These are phyloP conservation scores for Nymphaea thermarum DNA, from an alignment of 164 flowering plant species.

Conservation along the genomic window DNA sequence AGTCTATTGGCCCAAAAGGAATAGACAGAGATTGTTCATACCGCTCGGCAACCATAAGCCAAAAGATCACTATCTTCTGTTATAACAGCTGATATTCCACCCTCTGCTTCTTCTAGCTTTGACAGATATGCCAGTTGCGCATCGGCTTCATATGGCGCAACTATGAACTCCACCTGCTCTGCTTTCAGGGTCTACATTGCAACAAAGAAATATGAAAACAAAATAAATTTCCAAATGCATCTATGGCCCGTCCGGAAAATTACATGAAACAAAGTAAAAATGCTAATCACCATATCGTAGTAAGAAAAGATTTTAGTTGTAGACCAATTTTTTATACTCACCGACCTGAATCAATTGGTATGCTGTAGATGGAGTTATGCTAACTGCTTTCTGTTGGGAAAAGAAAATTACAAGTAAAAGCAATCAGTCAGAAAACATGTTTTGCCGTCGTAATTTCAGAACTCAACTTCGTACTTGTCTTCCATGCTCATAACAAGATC, in stretches of 20 bases:
- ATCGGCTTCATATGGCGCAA: slow-evolving; percentile 95
- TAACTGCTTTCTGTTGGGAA: slow-evolving; percentile 47
- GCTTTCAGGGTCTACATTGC: slow-evolving; percentile 42
- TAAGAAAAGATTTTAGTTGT: too few relatives aligned
- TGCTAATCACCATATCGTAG: too few relatives aligned
- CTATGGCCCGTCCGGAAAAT: too few relatives aligned
- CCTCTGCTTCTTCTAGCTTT: slow-evolving; percentile 36
- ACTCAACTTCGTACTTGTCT: too few relatives aligned
- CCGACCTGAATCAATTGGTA: slow-evolving; percentile 55
- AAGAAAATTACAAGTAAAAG: too few relatives aligned
- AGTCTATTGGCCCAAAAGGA: not conserved
- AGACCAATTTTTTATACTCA: too few relatives aligned
- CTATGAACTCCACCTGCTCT: slow-evolving; percentile 59
- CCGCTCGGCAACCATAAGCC: slow-evolving; percentile 69
- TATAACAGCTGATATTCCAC: slow-evolving; percentile 70
- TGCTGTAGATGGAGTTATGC: slow-evolving; percentile 68
- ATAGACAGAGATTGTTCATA: slow-evolving; percentile 23
- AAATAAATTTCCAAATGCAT: too few relatives aligned
- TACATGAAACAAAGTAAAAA: too few relatives aligned
- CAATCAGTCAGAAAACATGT: too few relatives aligned
- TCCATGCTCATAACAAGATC: too few relatives aligned
- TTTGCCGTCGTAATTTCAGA: too few relatives aligned
- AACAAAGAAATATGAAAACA: not conserved
- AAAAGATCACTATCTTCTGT: slow-evolving; percentile 81
- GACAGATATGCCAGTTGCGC: slow-evolving; percentile 78